These are phyloP conservation scores for Phylloporus sp. DNA, from an alignment of 768 basidiomycete genomes.

Conservation along the genomic window DNA sequence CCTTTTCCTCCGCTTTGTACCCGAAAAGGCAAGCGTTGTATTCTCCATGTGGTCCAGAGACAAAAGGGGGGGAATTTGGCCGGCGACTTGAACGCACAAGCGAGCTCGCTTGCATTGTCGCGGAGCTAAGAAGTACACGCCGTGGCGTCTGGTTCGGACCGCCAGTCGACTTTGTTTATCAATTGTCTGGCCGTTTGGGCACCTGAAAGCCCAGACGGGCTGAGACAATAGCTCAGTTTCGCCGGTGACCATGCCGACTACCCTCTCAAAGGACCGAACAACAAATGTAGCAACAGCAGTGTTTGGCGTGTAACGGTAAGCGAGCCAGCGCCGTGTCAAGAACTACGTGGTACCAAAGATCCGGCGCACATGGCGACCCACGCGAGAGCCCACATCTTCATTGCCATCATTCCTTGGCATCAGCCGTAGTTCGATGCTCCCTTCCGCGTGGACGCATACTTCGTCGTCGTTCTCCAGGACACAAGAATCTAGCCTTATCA, in stretches of 20 bases:
- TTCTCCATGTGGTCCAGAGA: constrained; percentile 16
- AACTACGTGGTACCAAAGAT: constrained; percentile 19
- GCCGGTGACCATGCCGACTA: neutral
- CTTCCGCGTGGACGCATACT: constrained; percentile 26
- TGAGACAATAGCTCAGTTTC: constrained; percentile 12
- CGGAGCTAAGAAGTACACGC: constrained; percentile 15
- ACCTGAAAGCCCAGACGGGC: neutral
- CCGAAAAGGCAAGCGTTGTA: constrained; percentile 31
- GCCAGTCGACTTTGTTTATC: constrained; percentile 1
- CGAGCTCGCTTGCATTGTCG: constrained; percentile 11
- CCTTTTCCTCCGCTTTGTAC: constrained; percentile 24
- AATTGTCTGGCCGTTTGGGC: neutral
- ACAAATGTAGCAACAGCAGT: neutral
- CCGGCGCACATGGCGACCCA: constrained; percentile 28
- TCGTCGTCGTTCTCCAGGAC: constrained; percentile 27
- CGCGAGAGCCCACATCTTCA: constrained; percentile 16
- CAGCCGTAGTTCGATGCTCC: constrained; percentile 20
- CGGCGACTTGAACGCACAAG: constrained; percentile 11
- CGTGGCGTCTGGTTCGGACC: too few relatives aligned
- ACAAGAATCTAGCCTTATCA: constrained; percentile 18
- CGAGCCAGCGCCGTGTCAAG: constrained; percentile 15
- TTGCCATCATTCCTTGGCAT: constrained; percentile 9
- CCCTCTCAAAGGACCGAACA: neutral
- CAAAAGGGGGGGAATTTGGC: constrained; percentile 24
- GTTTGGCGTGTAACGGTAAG: constrained; percentile 2